A percentile compares a stretch with the other conserved stretches of the same genome.
Conservation (phyloP, 2,329 filamentous ascomycete genomes). For the Ophiostoma novo-ulmi region DNA sequence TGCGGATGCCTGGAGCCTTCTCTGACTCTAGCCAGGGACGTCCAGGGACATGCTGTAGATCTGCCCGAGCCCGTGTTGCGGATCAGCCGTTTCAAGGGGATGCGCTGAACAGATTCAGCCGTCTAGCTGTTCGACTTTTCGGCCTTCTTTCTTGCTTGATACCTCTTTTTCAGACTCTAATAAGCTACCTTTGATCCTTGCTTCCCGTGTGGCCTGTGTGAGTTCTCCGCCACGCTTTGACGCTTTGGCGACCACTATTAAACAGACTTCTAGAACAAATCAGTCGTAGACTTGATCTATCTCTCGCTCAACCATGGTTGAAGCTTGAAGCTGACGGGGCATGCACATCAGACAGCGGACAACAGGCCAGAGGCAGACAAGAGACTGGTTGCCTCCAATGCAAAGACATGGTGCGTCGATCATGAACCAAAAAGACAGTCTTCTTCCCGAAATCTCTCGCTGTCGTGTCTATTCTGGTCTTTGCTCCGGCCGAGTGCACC, state of each 20-base stretch:
- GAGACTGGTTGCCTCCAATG: background rate
- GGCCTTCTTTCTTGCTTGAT: too few relatives aligned
- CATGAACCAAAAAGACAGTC: background rate
- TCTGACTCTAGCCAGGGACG: background rate
- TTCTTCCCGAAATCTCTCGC: background rate
- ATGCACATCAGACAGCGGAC: background rate
- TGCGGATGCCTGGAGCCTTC: background rate
- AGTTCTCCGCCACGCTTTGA: background rate
- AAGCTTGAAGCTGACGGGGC: background rate
- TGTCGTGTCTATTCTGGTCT: background rate
- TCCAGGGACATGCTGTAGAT: background rate
- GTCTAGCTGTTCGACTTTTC: too few relatives aligned
- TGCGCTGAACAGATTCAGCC: too few relatives aligned
- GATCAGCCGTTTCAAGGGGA: background rate
- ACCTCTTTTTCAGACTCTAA: too few relatives aligned
- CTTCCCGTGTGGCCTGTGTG: background rate
- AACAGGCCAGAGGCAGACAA: background rate
- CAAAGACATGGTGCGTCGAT: background rate
- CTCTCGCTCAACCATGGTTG: background rate
- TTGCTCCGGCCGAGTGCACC: background rate
- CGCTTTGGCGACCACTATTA: background rate
- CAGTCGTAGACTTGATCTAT: background rate
- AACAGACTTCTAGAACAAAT: background rate
- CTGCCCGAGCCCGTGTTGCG: constrained; percentile 2
- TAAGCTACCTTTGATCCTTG: background rate